phyloP scores from a whole-genome alignment of 1,139 yeast genomes.

The Yamadazyma aaseri region DNA sequence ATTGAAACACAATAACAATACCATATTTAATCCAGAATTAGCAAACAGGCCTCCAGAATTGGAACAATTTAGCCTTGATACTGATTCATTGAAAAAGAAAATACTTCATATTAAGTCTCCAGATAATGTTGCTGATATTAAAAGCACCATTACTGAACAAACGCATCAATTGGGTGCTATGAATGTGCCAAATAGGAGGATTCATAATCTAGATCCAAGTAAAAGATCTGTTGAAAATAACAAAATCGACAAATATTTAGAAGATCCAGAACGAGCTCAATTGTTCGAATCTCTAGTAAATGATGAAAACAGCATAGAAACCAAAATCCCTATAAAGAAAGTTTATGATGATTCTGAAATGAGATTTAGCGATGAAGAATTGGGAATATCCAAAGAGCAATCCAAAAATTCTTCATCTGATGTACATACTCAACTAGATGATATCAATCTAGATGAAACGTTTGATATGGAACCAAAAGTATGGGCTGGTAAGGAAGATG shows the following conservation, averaged over 20 bases:
- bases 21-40: conserved; percentile 14
- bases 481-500: neutral
- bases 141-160: conserved; percentile 20
- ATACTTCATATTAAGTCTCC: conserved; percentile 6
- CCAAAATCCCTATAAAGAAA: conserved; percentile 12
- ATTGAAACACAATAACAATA: conserved; percentile 7
- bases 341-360: neutral
- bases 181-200: conserved; percentile 6
- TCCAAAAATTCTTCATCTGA: neutral
- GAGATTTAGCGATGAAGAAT: neutral
- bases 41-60: conserved; percentile 18
- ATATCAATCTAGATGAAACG: conserved; percentile 11
- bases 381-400: neutral
- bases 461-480: conserved; percentile 7
- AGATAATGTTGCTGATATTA: conserved; percentile 3
- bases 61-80: conserved; percentile 16
- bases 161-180: conserved; percentile 25
- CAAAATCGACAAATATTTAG: conserved; percentile 12
- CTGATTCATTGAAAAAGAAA: conserved; percentile 24
- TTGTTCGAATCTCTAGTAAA: conserved; percentile 22
- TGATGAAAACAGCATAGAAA: conserved; percentile 40
- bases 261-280: conserved; percentile 11
- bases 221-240: conserved; percentile 17
- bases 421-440: conserved; percentile 5
- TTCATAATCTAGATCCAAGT: conserved; percentile 34